Base-by-base conservation (phyloP, 257 asterid species). In the Forsythia suspensa region DNA sequence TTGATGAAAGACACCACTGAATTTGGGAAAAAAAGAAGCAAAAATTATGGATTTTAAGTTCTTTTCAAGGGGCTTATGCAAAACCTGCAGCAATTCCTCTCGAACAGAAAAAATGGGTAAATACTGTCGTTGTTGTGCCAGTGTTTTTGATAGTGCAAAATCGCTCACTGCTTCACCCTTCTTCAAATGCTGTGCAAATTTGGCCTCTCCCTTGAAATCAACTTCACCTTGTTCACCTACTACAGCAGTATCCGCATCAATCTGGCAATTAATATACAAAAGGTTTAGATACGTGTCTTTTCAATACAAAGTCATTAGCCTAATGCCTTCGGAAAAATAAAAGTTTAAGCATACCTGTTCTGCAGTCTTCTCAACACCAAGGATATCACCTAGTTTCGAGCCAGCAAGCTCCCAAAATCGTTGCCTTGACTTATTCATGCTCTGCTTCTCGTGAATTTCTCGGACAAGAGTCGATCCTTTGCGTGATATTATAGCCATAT, bases 371-470 rank as follows among this genome's bases (percentile, higher is more conserved):
- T 96, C 97, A 79, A 96, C 98, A 40, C 99, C 99, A 77, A 96
- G 97, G 82, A 94, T 96, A 57, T 96, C 88, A 67, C 99, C 99
- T 3, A 94, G 90, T 83, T 92, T 92, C 46, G 99, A 94, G 81
- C 98, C 99, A 77, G 99, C 98, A 77, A 96, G 98, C 84, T 96
- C 99, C 99, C 98, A 96, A 85, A 96, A 96, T 20, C 97, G 92
- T 80, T 96, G 98, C 6, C 99, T 92, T 29, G 99, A 96, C 88
- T 96, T 96, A 80, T 88, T 90, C 89, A 82, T 81, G 83, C 97
- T 96, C 82, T 96, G 99, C 79, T 96, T 96, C 76, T 96, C 99
- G 81, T 86, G 99, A 82, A 96, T 86, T 88, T 96, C 97, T 79
- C 94, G 87, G 73, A 96, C 97, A 72, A 96, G 83, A 79, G 84